These are phyloP conservation scores for Calonectria henricotiae DNA, from an alignment of 2,329 filamentous ascomycete species.

Conservation along the genomic window DNA sequence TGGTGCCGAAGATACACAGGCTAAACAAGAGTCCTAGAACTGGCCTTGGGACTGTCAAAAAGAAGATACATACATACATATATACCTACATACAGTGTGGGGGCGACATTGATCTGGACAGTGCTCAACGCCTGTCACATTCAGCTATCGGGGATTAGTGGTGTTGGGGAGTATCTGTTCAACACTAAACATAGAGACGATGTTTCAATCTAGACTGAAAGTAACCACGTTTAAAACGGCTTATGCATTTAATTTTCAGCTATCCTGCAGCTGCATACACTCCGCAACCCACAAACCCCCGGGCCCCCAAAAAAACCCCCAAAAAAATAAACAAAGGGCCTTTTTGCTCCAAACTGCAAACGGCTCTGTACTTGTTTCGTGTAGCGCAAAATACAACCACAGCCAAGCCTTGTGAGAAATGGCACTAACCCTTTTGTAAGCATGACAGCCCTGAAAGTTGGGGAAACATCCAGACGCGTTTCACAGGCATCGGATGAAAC, in stretches of 20 bases:
- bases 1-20: slow-evolving; percentile 50
- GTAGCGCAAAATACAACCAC: slow-evolving; percentile 3
- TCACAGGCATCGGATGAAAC: not conserved
- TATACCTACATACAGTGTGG: not conserved
- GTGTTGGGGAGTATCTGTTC: slow-evolving; percentile 27
- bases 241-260: slow-evolving; percentile 1
- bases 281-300: slow-evolving; percentile 1
- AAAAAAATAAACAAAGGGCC: not conserved
- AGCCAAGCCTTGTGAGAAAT: not conserved
- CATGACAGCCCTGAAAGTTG: not conserved
- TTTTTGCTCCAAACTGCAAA: not conserved
- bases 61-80: not conserved
- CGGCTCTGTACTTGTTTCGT: not conserved
- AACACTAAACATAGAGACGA: slow-evolving; percentile 31
- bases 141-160: not conserved
- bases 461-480: not conserved
- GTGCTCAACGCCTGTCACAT: slow-evolving; percentile 32
- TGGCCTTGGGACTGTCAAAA: not conserved
- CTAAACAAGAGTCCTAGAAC: not conserved
- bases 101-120: not conserved
- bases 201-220: slow-evolving; percentile 21
- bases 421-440: not conserved
- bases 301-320: not conserved
- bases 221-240: slow-evolving; percentile 3
- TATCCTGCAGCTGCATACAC: slow-evolving; percentile 6